These are phyloP conservation scores for Scheffersomyces stipitis DNA, from an alignment of 805 yeast species.

Conservation along the genomic window DNA sequence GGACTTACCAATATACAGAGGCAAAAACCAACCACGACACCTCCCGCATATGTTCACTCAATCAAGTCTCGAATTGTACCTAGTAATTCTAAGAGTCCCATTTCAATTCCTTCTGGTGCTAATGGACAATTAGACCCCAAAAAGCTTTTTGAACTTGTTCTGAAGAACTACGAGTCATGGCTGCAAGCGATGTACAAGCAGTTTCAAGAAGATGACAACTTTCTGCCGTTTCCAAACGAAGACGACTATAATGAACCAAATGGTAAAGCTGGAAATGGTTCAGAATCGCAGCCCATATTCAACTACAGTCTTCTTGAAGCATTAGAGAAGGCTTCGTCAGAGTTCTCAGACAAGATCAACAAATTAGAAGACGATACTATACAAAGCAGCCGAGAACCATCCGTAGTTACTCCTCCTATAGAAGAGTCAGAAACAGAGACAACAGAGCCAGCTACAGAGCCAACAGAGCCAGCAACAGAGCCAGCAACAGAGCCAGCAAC, in stretches of 20 bases:
- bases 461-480: not conserved
- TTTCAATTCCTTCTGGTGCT: too few relatives aligned
- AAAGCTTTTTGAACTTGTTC: constrained; percentile 29
- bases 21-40: too few relatives aligned
- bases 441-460: not conserved
- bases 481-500: not conserved
- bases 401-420: too few relatives aligned
- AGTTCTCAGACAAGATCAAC: constrained; percentile 12
- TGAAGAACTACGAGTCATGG: constrained; percentile 41
- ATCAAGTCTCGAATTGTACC: too few relatives aligned
- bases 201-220: constrained; percentile 23
- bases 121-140: constrained; percentile 20
- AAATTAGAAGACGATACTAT: constrained; percentile 8
- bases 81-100: too few relatives aligned
- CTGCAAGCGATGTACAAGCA: constrained; percentile 30
- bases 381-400: too few relatives aligned
- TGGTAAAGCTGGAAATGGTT: constrained; percentile 7
- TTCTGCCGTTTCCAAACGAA: constrained; percentile 30
- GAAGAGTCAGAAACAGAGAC: constrained; percentile 4
- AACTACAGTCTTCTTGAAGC: constrained; percentile 31
- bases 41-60: too few relatives aligned
- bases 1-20: too few relatives aligned
- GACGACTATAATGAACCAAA: constrained; percentile 8
- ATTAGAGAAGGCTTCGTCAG: constrained; percentile 27
- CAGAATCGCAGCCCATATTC: constrained; percentile 19